These are phyloP conservation scores for Clonostachys sp. DNA, from an alignment of 2,329 filamentous ascomycete genomes.

Conservation along the genomic window DNA sequence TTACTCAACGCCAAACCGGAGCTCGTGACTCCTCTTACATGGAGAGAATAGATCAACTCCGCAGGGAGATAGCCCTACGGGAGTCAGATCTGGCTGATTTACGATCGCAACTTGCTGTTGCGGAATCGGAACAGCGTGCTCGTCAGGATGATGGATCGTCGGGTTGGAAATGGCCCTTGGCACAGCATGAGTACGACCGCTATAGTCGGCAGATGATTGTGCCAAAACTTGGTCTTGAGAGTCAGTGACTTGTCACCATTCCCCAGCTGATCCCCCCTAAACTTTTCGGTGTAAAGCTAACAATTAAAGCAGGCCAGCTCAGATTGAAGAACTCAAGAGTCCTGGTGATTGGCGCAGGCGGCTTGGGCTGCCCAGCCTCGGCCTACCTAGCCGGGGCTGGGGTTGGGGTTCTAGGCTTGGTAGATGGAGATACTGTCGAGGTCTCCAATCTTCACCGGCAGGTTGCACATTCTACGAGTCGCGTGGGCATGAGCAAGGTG, in stretches of 20 bases:
- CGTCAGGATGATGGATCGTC: constrained; percentile 2
- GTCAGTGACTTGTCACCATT: constrained; percentile 44
- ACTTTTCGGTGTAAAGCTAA: not conserved
- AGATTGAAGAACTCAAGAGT: constrained; percentile 65
- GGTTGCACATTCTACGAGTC: constrained; percentile 69
- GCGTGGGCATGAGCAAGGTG: constrained; percentile 74
- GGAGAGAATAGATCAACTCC: constrained; percentile 34
- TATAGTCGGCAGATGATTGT: constrained; percentile 93
- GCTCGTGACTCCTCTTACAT: constrained; percentile 13
- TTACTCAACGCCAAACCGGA: no score
- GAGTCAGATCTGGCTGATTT: constrained; percentile 43
- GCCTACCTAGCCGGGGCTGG: constrained; percentile 91
- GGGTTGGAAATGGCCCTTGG: constrained; percentile 62
- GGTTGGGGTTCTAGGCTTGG: constrained; percentile 74
- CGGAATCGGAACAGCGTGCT: constrained; percentile 21
- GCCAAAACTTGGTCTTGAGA: constrained; percentile 65
- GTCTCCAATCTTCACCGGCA: constrained; percentile 90
- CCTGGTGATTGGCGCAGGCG: constrained; percentile 81
- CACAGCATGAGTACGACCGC: constrained; percentile 70
- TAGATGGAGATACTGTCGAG: constrained; percentile 87
- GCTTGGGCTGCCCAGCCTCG: constrained; percentile 86
- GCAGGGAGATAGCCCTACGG: constrained; percentile 37
- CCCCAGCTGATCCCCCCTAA: not conserved
- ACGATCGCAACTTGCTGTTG: constrained; percentile 34
- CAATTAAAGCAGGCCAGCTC: constrained; percentile 70